phyloP scores from a whole-genome alignment of 257 asterid species.

The Capsicum pubescens region DNA sequence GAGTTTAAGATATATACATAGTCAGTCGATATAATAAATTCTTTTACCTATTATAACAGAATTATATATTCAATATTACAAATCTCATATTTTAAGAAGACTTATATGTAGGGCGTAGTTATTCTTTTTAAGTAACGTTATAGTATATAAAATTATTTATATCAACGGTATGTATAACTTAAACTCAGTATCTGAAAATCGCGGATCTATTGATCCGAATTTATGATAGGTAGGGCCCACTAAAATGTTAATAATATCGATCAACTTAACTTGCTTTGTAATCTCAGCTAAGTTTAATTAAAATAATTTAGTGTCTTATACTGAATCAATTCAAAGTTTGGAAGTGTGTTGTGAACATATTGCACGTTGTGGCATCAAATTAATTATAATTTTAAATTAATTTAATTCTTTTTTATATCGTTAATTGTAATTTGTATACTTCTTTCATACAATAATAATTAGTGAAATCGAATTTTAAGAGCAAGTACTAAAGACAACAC shows the following conservation, averaged over 20 bases:
- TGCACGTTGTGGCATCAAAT: not conserved
- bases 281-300: slow-evolving; percentile 15
- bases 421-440: not conserved
- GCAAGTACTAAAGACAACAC: no score
- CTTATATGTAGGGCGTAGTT: not conserved
- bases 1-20: not conserved
- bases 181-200: not conserved
- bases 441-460: not conserved
- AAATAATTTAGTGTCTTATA: not conserved
- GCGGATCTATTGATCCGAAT: not conserved
- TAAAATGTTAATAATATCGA: not conserved
- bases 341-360: not conserved
- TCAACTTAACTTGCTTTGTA: not conserved
- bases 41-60: not conserved
- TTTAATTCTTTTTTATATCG: no score
- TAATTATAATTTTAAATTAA: not conserved
- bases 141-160: not conserved
- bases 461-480: not conserved
- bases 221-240: not conserved
- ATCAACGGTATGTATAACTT: not conserved
- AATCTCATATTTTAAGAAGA: not conserved
- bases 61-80: not conserved
- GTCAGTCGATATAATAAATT: not conserved
- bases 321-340: not conserved
- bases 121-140: not conserved